Evolutionary conservation across 352 stramenopile species (phyloP), one percentile per base, ranked within the genome.

Genomic region (Phytophthora pinifolia): DNA sequence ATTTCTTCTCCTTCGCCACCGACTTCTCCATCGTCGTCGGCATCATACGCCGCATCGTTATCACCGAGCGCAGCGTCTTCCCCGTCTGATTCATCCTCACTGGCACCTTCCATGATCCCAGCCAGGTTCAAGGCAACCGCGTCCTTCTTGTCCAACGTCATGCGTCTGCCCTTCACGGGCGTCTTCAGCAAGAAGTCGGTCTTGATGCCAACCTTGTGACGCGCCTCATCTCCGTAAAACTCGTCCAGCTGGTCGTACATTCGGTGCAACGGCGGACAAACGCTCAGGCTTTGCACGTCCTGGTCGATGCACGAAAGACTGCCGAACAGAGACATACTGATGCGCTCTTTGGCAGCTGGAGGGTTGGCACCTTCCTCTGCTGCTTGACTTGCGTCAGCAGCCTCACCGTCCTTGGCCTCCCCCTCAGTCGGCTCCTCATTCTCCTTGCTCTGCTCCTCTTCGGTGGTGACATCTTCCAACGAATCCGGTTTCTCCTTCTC

Each of bases 241-340:
- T 88, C 72, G 18, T 91, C 78, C 12, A 92, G 58, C 41, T 93
- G 79, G 3, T 88, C 69, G 48, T 93, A 93, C 39, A 93, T 68
- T 8, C 77, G 80, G 12, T 67, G 65, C 45, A 92, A 53, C 17
- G 69, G 72, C n/a, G 83, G 83, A 32, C 83, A 92, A 12, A 92
- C 70, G 2, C 68, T 53, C n/a, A 88, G 49, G 12, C 56, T 76
- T 49, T 80, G 67, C n/a, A 86, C 66, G 34, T 86, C 69, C 38
- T 80, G 66, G 3, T 73, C 66, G 45, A 88, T 65, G 22, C 75
- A 88, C n/a, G 75, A 53, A 13, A 88, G 56, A 15, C 49, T 71
- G 2, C 77, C 66, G 29, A 88, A 76, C 31, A 70, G 35, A 2
- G 78, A 72, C 29, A 88, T 44, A 36, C 55, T 76, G 31, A 88